These are phyloP conservation scores for Pigoraptor vietnamica DNA, from an alignment of 78 protist genomes.

Conservation along the genomic window DNA sequence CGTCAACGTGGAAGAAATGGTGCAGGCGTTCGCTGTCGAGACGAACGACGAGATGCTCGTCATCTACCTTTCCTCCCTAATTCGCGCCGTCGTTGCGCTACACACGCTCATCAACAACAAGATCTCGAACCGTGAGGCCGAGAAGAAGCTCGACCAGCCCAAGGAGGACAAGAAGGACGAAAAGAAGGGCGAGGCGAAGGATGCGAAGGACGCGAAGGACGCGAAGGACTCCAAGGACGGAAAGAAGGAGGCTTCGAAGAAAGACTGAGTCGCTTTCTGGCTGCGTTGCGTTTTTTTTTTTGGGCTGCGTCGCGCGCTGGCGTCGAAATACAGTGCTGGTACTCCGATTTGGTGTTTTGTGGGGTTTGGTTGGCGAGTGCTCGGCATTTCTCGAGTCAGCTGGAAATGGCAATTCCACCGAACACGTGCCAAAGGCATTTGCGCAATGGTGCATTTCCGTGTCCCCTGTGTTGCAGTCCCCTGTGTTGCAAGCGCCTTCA, in stretches of 20 bases:
- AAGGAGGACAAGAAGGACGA: background rate
- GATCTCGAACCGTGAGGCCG: slow-evolving; percentile 1
- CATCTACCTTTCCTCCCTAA: slow-evolving; percentile 80
- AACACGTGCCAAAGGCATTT: too few species aligned
- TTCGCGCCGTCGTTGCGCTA: slow-evolving; percentile 88
- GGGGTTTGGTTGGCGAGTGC: too few species aligned
- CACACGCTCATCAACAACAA: slow-evolving; percentile 92
- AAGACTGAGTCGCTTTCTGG: too few species aligned
- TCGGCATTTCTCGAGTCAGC: too few species aligned
- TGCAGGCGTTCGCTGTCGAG: background rate
- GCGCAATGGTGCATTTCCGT: too few species aligned
- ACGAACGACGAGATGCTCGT: slow-evolving; percentile 56
- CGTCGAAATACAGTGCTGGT: too few species aligned
- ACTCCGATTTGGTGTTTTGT: too few species aligned
- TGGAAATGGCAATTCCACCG: too few species aligned
- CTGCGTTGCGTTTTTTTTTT: too few species aligned
- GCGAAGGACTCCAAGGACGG: background rate
- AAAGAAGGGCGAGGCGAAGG: background rate
- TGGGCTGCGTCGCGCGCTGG: too few species aligned
- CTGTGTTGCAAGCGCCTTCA: too few species aligned
- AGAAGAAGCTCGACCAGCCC: background rate
- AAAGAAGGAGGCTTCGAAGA: background rate
- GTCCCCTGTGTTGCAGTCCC: too few species aligned
- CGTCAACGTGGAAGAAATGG: slow-evolving; percentile 30
- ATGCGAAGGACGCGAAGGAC: background rate